Conservation (phyloP, 805 yeast genomes). For the Spathaspora arborariae region DNA sequence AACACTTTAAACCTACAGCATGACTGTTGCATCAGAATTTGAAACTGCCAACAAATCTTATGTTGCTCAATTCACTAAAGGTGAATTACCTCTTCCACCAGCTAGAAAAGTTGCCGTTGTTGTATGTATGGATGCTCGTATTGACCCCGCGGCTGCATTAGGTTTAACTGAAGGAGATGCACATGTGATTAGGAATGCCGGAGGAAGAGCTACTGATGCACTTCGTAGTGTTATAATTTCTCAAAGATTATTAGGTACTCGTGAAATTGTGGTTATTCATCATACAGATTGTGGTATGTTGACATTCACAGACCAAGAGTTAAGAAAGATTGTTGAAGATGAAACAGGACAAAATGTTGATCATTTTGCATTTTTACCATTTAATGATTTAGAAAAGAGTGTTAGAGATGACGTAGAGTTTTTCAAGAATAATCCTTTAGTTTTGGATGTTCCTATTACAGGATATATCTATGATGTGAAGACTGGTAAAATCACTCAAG, state of each 20-base stretch:
- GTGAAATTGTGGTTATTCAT: conserved; percentile 36
- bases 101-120: conserved; percentile 31
- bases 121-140: conserved; percentile 40
- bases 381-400: conserved; percentile 29
- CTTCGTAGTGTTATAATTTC: conserved; percentile 37
- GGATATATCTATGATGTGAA: conserved; percentile 39
- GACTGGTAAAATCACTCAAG: conserved; percentile 28
- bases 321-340: conserved; percentile 23
- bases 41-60: conserved; percentile 22
- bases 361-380: conserved; percentile 31
- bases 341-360: conserved; percentile 29
- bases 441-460: conserved; percentile 33
- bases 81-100: conserved; percentile 37
- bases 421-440: conserved; percentile 24
- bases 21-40: conserved; percentile 21
- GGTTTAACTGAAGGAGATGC: conserved; percentile 40
- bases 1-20: conserved; percentile 2
- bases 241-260: conserved; percentile 36
- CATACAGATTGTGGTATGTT: conserved; percentile 46
- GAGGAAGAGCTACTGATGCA: conserved; percentile 40
- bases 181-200: conserved; percentile 43
- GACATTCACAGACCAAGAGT: conserved; percentile 30
- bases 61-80: conserved; percentile 21
- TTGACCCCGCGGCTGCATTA: conserved; percentile 33
- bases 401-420: conserved; percentile 33